phyloP scores from a whole-genome alignment of 164 flowering plant species.

The Magnolia changhungtana region DNA sequence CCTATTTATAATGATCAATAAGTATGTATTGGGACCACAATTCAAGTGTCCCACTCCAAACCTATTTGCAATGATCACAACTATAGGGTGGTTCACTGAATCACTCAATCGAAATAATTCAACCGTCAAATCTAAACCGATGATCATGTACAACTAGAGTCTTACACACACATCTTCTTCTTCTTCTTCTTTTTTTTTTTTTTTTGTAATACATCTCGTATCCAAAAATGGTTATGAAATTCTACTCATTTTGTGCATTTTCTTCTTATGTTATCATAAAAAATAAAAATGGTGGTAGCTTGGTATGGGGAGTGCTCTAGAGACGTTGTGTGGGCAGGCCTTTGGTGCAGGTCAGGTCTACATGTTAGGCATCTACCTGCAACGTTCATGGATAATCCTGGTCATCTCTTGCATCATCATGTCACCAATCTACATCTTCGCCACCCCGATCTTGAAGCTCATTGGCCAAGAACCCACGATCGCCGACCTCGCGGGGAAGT shows the following conservation, averaged over 20 bases:
- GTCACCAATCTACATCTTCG: conserved; percentile 53
- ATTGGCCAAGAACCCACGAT: conserved; percentile 60
- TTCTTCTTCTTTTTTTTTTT: no score
- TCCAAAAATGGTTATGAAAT: not conserved
- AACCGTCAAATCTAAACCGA: no score
- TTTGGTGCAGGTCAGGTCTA: conserved; percentile 32
- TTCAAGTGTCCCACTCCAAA: no score
- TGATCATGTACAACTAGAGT: no score
- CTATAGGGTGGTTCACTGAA: no score
- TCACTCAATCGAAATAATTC: no score
- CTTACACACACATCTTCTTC: no score
- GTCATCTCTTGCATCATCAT: conserved; percentile 37
- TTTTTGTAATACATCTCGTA: no score
- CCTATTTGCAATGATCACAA: no score
- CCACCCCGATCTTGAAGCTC: conserved; percentile 52
- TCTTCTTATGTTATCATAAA: not conserved
- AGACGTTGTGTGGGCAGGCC: conserved; percentile 33
- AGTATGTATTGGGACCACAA: no score
- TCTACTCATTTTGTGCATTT: not conserved
- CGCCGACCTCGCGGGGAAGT: conserved; percentile 59
- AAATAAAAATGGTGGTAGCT: conserved; percentile 18
- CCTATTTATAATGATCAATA: no score
- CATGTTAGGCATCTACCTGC: conserved; percentile 39
- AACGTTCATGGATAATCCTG: conserved; percentile 44
- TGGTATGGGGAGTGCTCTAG: conserved; percentile 66